Base-by-base conservation (phyloP, 352 stramenopile genomes). In the Phytophthora chlamydospora region DNA sequence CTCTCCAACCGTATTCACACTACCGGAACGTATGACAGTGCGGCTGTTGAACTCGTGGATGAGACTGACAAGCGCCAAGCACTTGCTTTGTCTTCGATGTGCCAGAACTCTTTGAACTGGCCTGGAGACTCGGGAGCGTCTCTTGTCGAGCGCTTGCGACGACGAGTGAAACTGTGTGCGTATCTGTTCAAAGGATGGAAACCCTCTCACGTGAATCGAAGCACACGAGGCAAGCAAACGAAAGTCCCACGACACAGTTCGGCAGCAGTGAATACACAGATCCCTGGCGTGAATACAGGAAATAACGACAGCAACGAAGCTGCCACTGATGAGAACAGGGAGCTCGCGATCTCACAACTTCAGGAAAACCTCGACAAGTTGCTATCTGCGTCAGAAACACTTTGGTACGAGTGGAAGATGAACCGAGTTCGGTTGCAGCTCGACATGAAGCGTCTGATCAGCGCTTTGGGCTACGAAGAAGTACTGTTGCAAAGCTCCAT, bases 361-460 rank as follows among this genome's bases (percentile, higher is more conserved):
- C 50, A 71, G 40, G 36, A 45, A 19, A 39, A 33, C 3, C 5
- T 63, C 5, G 57, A 71, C 7, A 52, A 17, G 19, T 58, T 72
- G 19, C 49, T 63, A 31, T 53, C 17, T 3, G 21, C 54, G 0
- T 62, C 66, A 0, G 76, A 86, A 16, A 65, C 53, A 17, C n/a
- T 80, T 2, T 89, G 80, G 80, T 63, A 66, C 21, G 62, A 83
- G 31, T 86, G 75, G 75, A 82, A 72, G n/a, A 64, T 71, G 2
- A 59, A 46, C 1, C 71, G 71, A 48, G 32, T 67, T 13, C 54
- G 66, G 4, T 35, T 67, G 3, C 58, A 66, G 13, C 21, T 33
- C 4, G 65, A 82, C 5, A 5, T 75, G 0, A 48, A 68, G 8
- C 54, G 31, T 14, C 32, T 74, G 10, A 35, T 79, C 16, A 16